Evolutionary conservation across 2,329 filamentous ascomycete species (phyloP).

Genomic region (Fusarium sp.): DNA sequence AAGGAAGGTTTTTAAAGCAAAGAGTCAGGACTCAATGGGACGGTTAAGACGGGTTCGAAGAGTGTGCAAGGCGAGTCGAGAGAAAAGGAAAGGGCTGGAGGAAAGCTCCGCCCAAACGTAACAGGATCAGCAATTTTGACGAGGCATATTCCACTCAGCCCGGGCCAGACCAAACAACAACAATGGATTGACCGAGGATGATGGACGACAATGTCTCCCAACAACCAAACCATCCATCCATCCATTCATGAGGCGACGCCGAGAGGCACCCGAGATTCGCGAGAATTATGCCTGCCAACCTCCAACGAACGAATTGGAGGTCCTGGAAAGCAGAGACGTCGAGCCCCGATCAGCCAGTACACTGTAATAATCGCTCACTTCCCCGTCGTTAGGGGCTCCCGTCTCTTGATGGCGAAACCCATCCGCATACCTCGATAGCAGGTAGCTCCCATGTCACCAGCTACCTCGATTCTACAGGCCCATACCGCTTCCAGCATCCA

Average conservation of each 20-base stretch:
- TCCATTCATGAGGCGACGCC: neutral
- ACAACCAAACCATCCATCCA: neutral
- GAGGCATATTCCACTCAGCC: slow-evolving; percentile 30
- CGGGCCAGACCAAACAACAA: neutral
- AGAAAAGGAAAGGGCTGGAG: slow-evolving; percentile 5
- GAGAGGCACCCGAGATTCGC: slow-evolving; percentile 4
- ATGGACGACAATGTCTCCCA: neutral
- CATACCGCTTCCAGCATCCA: slow-evolving; percentile 14
- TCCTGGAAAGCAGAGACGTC: neutral
- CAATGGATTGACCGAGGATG: neutral
- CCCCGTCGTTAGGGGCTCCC: neutral
- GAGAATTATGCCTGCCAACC: neutral
- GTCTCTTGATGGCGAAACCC: slow-evolving; percentile 4
- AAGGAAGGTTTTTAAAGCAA: slow-evolving; percentile 9
- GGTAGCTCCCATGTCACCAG: slow-evolving; percentile 32
- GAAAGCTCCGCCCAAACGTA: slow-evolving; percentile 18
- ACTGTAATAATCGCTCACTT: slow-evolving; percentile 34
- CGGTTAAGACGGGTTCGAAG: neutral
- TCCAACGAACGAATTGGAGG: neutral
- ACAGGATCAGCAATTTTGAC: slow-evolving; percentile 6
- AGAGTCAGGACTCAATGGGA: neutral
- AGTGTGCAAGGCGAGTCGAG: neutral
- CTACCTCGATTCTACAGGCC: slow-evolving; percentile 12
- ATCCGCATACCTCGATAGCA: slow-evolving; percentile 16
- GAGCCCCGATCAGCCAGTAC: neutral